Percentiles rank a stretch among this genome's conserved stretches.
phyloP scores from a whole-genome alignment of 2,329 filamentous ascomycete species.

The Phaeosphaeriaceae sp. region DNA sequence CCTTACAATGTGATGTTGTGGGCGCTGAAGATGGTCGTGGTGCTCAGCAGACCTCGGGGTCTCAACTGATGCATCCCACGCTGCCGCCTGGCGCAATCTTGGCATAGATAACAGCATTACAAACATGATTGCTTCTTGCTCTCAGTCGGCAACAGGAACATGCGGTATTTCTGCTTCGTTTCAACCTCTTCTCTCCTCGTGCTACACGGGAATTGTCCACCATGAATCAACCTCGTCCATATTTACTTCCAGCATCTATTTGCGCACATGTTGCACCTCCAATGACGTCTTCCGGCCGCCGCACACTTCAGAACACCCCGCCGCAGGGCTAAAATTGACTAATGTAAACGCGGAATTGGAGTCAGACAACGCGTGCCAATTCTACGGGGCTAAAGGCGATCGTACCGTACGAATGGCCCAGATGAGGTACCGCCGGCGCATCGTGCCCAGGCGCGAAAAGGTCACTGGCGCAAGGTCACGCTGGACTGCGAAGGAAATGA shows the following conservation, averaged over 20 bases:
- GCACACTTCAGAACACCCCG: slow-evolving; percentile 20
- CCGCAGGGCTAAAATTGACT: slow-evolving; percentile 31
- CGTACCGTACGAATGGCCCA: slow-evolving; percentile 12
- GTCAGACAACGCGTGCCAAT: slow-evolving; percentile 18
- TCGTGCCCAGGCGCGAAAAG: slow-evolving; percentile 32
- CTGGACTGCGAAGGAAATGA: slow-evolving; percentile 28
- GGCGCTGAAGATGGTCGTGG: not conserved
- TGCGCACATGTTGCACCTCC: slow-evolving; percentile 1
- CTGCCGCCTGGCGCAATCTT: slow-evolving; percentile 19
- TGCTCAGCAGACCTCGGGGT: not conserved
- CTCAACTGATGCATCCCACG: slow-evolving; percentile 21
- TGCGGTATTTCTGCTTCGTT: slow-evolving; percentile 7
- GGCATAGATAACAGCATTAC: slow-evolving; percentile 32
- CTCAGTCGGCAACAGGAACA: not conserved
- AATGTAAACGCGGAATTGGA: slow-evolving; percentile 30
- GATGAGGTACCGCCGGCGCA: slow-evolving; percentile 25
- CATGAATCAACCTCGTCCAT: not conserved
- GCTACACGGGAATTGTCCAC: not conserved
- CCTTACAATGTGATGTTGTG: not conserved
- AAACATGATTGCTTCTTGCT: slow-evolving; percentile 19
- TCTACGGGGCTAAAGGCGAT: slow-evolving; percentile 14
- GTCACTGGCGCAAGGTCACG: slow-evolving; percentile 28
- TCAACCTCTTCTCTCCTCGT: not conserved
- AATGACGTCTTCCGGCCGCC: slow-evolving; percentile 13
- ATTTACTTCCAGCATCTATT: not conserved